Conservation (phyloP, 2,329 filamentous ascomycete species). For the Nectriaceae sp. region DNA sequence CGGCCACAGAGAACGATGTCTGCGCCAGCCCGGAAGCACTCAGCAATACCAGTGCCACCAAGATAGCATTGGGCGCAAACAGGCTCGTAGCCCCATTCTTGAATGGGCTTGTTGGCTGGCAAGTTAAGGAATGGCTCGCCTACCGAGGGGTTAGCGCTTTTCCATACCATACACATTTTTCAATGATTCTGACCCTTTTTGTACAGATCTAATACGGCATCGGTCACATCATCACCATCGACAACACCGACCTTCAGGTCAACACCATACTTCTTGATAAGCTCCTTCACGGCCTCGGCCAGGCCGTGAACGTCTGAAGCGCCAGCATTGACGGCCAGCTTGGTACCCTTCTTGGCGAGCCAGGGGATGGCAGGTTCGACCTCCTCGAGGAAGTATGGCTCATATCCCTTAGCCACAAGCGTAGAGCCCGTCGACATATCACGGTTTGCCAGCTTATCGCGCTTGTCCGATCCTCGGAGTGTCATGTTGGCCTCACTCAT, state of each 20-base stretch:
- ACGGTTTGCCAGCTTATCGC: constrained; percentile 22
- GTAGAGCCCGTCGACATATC: constrained; percentile 29
- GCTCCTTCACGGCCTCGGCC: constrained; percentile 20
- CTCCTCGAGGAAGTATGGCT: constrained; percentile 40
- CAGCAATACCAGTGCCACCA: constrained; percentile 47
- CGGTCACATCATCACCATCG: constrained; percentile 36
- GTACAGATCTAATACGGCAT: constrained; percentile 25
- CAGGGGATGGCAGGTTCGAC: constrained; percentile 32
- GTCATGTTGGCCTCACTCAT: constrained; percentile 35
- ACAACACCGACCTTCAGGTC: constrained; percentile 36
- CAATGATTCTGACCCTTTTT: constrained; percentile 18
- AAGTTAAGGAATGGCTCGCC: constrained; percentile 24
- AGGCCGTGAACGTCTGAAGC: constrained; percentile 32
- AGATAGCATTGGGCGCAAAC: constrained; percentile 43
- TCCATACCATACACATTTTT: not conserved
- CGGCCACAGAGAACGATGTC: constrained; percentile 50
- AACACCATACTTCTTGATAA: constrained; percentile 32
- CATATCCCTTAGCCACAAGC: constrained; percentile 38
- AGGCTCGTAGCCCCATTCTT: constrained; percentile 28
- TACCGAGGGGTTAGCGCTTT: constrained; percentile 1
- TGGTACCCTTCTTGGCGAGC: constrained; percentile 32
- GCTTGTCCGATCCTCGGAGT: constrained; percentile 30
- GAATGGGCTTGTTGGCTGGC: constrained; percentile 24
- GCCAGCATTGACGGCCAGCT: constrained; percentile 39
- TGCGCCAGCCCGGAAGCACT: constrained; percentile 40